Evolutionary conservation across 208 protist genomes (phyloP).

Genomic region (Leishmania gerbilli): DNA sequence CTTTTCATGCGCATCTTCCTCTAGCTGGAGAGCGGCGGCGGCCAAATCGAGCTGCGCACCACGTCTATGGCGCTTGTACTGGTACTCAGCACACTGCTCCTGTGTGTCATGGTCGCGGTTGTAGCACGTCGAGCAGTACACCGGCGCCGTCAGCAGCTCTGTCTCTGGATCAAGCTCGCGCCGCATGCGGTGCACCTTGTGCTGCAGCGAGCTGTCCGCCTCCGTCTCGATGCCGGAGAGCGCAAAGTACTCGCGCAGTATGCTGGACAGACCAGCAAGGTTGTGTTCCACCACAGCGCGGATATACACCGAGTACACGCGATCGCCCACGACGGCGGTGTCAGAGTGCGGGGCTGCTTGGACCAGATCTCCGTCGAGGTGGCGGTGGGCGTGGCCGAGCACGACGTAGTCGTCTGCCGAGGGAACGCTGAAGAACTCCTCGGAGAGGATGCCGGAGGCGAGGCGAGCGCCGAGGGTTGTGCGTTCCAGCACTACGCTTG

Average conservation of each 20-base stretch:
- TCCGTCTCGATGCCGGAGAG: constrained; percentile 68
- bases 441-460: constrained; percentile 52
- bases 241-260: constrained; percentile 87
- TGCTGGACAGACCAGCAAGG: constrained; percentile 52
- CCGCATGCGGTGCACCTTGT: constrained; percentile 87
- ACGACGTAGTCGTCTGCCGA: constrained; percentile 61
- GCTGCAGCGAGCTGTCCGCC: constrained; percentile 70
- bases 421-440: constrained; percentile 72
- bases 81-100: constrained; percentile 80
- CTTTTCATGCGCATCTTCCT: neutral
- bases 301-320: constrained; percentile 76
- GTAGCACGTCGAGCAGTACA: constrained; percentile 78
- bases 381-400: constrained; percentile 67
- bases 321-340: constrained; percentile 52
- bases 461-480: constrained; percentile 70
- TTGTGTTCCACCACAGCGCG: constrained; percentile 67
- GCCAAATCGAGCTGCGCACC: constrained; percentile 19
- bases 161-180: constrained; percentile 82
- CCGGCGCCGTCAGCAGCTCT: constrained; percentile 49
- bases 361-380: constrained; percentile 53
- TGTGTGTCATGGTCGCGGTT: constrained; percentile 68
- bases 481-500: constrained; percentile 43
- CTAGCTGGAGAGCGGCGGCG: constrained; percentile 4
- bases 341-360: constrained; percentile 45
- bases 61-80: constrained; percentile 51